phyloP scores from a whole-genome alignment of 805 yeast species.

The Yarrowia keelungensis region DNA sequence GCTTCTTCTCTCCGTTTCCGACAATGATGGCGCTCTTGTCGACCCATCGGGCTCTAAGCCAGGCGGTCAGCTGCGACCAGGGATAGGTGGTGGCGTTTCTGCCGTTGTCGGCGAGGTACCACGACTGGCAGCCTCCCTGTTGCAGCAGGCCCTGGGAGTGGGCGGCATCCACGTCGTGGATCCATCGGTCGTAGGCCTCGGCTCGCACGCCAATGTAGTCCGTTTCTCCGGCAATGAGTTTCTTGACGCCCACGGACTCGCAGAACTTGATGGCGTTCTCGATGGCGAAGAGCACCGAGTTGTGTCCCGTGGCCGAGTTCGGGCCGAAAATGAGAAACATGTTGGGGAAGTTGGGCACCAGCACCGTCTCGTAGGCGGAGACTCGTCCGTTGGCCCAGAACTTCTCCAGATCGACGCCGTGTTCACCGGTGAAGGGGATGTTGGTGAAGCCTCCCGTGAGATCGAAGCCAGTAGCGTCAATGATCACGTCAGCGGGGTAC shows the following conservation, averaged over 20 bases:
- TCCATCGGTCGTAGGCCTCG: slow-evolving; percentile 42
- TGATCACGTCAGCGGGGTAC: slow-evolving; percentile 42
- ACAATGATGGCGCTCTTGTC: slow-evolving; percentile 18
- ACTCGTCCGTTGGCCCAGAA: slow-evolving; percentile 41
- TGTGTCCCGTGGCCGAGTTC: slow-evolving; percentile 43
- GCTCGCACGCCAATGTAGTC: slow-evolving; percentile 39
- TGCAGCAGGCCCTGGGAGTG: slow-evolving; percentile 38
- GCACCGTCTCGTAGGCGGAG: slow-evolving; percentile 42
- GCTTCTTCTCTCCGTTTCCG: background rate
- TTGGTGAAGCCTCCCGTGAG: slow-evolving; percentile 1
- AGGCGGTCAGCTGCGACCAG: slow-evolving; percentile 41
- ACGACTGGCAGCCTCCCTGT: slow-evolving; percentile 42
- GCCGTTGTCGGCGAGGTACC: slow-evolving; percentile 41
- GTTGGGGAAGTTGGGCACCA: slow-evolving; percentile 42
- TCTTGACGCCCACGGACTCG: slow-evolving; percentile 40
- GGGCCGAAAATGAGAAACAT: slow-evolving; percentile 42
- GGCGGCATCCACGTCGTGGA: slow-evolving; percentile 28
- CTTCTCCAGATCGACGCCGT: slow-evolving; percentile 33
- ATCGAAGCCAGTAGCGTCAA: slow-evolving; percentile 43
- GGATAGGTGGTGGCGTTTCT: slow-evolving; percentile 41
- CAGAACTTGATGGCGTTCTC: slow-evolving; percentile 41
- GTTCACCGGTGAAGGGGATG: slow-evolving; percentile 39
- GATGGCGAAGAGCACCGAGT: slow-evolving; percentile 41
- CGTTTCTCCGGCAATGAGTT: slow-evolving; percentile 38
- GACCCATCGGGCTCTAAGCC: slow-evolving; percentile 39